phyloP scores from a whole-genome alignment of 768 basidiomycete genomes.

The Boletus sp. region DNA sequence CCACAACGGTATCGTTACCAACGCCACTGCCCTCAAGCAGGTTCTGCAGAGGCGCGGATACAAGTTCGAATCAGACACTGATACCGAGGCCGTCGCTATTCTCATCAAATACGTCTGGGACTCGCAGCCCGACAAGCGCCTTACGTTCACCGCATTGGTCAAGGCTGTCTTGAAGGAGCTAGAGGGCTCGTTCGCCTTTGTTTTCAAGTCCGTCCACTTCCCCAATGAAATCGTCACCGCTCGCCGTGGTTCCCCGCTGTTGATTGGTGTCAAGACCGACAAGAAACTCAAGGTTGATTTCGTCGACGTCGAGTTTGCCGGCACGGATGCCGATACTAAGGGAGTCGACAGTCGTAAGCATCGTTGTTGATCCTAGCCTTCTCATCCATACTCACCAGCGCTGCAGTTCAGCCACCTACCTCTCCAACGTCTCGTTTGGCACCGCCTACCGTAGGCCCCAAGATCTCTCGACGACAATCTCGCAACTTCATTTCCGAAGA shows the following conservation, averaged over 20 bases:
- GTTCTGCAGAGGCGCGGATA: conserved; percentile 96
- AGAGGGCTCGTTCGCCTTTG: conserved; percentile 98
- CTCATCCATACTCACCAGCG: conserved; percentile 1
- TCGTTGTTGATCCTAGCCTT: not conserved
- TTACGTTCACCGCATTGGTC: conserved; percentile 87
- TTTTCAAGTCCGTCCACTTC: conserved; percentile 96
- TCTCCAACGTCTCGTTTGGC: conserved; percentile 64
- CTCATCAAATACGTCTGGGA: conserved; percentile 97
- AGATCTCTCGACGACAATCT: conserved; percentile 90
- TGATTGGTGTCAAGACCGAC: conserved; percentile 99
- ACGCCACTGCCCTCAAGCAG: conserved; percentile 80
- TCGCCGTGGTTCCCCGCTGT: conserved; percentile 92
- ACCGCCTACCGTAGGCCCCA: conserved; percentile 58
- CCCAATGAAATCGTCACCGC: conserved; percentile 95
- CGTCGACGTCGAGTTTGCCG: conserved; percentile 94
- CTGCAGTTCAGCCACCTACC: conserved; percentile 44
- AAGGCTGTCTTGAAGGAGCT: conserved; percentile 97
- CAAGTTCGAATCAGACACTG: conserved; percentile 92
- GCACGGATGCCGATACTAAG: conserved; percentile 59
- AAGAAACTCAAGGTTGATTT: conserved; percentile 99
- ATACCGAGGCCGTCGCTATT: conserved; percentile 96
- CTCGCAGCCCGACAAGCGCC: conserved; percentile 79
- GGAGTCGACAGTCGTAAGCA: conserved; percentile 42
- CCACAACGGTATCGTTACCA: conserved; percentile 99
- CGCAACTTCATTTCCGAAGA: conserved; percentile 99